A percentile compares a stretch with the other conserved stretches of the same genome.
phyloP scores from a whole-genome alignment of 202 grass and related monocot genomes.

The Panicum virgatum region DNA sequence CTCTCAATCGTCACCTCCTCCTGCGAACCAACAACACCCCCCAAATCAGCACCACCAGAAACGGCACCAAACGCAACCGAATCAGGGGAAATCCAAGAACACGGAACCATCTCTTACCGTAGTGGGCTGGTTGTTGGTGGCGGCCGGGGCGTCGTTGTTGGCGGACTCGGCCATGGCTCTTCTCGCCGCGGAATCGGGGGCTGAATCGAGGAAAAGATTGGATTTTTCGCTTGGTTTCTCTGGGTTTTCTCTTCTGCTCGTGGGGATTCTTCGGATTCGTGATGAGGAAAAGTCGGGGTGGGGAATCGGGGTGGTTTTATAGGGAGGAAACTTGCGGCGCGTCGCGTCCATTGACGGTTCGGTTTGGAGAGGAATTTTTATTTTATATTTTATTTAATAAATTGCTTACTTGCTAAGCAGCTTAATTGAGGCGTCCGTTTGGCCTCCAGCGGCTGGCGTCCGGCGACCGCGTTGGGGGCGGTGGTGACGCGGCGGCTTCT shows the following conservation, averaged over 20 bases:
- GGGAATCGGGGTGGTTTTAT: constrained; percentile 34
- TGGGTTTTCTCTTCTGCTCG: background rate
- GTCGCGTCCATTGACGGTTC: background rate
- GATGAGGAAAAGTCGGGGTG: background rate
- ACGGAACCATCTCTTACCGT: background rate
- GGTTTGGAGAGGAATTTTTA: background rate
- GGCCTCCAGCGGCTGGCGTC: background rate
- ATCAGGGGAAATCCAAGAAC: background rate
- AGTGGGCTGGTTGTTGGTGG: constrained; percentile 23
- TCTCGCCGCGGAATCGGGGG: background rate
- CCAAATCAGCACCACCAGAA: constrained; percentile 4
- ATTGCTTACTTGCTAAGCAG: constrained; percentile 38
- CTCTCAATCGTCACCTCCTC: constrained; percentile 55
- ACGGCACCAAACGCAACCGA: background rate
- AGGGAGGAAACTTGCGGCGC: background rate
- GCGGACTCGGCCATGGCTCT: constrained; percentile 38
- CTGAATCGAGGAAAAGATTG: background rate
- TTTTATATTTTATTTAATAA: background rate
- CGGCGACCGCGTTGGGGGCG: background rate
- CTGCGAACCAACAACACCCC: background rate
- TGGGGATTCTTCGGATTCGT: background rate
- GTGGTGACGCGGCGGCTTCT: constrained; percentile 29
- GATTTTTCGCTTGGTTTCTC: background rate
- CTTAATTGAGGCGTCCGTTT: constrained; percentile 12
- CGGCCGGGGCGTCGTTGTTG: constrained; percentile 23